Conservation (phyloP, 192 early-diverging fungal genomes). For the Backusella westeae region DNA sequence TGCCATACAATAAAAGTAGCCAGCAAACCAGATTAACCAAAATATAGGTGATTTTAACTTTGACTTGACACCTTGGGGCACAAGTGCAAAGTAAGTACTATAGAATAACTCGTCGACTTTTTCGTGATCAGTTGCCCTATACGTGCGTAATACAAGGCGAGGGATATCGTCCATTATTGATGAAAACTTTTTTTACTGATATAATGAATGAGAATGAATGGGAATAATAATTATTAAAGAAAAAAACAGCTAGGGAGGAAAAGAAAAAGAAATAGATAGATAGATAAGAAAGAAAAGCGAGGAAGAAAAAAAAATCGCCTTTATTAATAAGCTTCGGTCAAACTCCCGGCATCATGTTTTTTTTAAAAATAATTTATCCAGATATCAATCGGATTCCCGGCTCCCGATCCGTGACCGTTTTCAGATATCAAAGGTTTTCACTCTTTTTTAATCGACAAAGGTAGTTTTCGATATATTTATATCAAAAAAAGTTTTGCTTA, state of each 20-base stretch:
- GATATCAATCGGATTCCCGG: background rate
- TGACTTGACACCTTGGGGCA: conserved; percentile 32
- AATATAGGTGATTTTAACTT: conserved; percentile 25
- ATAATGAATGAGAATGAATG: no score
- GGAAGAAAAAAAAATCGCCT: background rate
- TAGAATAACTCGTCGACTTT: conserved; percentile 29
- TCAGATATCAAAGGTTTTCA: background rate
- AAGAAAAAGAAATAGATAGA: background rate
- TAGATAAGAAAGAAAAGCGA: background rate
- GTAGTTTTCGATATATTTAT: no score
- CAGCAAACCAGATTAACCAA: conserved; percentile 28
- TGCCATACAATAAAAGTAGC: conserved; percentile 16
- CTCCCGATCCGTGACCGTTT: background rate
- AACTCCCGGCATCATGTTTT: background rate
- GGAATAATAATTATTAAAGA: background rate
- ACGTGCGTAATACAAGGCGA: conserved; percentile 29
- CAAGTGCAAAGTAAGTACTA: conserved; percentile 31
- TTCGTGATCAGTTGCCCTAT: conserved; percentile 26
- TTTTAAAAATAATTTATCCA: background rate
- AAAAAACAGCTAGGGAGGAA: background rate
- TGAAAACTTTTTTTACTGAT: background rate
- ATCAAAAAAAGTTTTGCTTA: no score
- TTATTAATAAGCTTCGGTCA: background rate
- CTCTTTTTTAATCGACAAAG: background rate
- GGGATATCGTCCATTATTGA: conserved; percentile 1